Evolutionary conservation across 163 green algal genomes (phyloP).

Genomic region (Scenedesmus sp.): DNA sequence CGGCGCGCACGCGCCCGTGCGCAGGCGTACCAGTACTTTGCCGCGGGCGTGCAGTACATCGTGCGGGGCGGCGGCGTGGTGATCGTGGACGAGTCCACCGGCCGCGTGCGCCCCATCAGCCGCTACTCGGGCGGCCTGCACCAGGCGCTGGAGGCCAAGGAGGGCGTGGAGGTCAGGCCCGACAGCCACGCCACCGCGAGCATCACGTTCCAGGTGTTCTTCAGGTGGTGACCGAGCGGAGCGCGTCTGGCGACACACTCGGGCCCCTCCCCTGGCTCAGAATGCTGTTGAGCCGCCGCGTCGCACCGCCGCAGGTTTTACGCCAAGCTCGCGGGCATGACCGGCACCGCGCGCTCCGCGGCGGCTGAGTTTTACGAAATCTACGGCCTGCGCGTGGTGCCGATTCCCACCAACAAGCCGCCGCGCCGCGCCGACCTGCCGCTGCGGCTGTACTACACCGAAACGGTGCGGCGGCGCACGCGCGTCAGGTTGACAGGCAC

Average conservation of each 20-base stretch:
- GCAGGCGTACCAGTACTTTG: conserved; percentile 69
- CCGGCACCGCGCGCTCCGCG: conserved; percentile 86
- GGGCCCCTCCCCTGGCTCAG: conserved; percentile 48
- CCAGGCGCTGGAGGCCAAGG: conserved; percentile 92
- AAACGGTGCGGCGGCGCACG: not conserved
- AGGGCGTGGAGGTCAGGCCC: conserved; percentile 68
- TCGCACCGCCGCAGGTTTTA: conserved; percentile 47
- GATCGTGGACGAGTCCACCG: conserved; percentile 89
- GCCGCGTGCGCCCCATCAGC: conserved; percentile 67
- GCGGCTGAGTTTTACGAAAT: conserved; percentile 81
- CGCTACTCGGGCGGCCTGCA: conserved; percentile 63
- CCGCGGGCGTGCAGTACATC: conserved; percentile 85
- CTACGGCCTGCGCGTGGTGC: conserved; percentile 80
- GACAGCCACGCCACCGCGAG: conserved; percentile 69
- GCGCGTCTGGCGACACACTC: not conserved
- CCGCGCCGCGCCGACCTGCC: conserved; percentile 64
- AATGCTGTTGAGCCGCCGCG: conserved; percentile 51
- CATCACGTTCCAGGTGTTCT: conserved; percentile 93
- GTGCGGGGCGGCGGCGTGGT: conserved; percentile 77
- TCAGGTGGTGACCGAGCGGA: conserved; percentile 51
- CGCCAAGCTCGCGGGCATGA: conserved; percentile 81
- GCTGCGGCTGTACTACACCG: conserved; percentile 39
- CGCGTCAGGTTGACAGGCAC: no score
- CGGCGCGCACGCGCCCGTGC: not conserved
- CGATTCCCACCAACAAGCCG: conserved; percentile 82